Evolutionary conservation across 2,329 filamentous ascomycete genomes (phyloP).

Genomic region (Ophiostoma sp.): DNA sequence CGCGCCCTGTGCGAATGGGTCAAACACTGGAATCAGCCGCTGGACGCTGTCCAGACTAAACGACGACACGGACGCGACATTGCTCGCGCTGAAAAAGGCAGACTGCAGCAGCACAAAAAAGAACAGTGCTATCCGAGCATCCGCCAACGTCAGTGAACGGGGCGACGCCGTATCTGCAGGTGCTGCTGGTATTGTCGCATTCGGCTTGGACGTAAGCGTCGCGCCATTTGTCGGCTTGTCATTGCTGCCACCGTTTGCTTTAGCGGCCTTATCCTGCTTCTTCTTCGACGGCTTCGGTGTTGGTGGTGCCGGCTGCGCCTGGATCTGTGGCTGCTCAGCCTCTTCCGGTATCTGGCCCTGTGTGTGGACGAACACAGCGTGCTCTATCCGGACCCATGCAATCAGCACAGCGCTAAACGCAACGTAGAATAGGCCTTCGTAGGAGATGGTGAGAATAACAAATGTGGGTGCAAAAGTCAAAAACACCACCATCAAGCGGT

Average conservation of each 20-base stretch:
- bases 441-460: slow-evolving; percentile 93
- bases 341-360: background rate
- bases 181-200: slow-evolving; percentile 15
- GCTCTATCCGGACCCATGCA: slow-evolving; percentile 88
- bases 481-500: slow-evolving; percentile 83
- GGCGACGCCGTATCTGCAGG: slow-evolving; percentile 28
- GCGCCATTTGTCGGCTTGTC: background rate
- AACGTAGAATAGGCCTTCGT: slow-evolving; percentile 94
- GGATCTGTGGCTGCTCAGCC: background rate
- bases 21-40: slow-evolving; percentile 84
- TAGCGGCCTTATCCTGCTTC: slow-evolving; percentile 21
- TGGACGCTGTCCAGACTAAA: slow-evolving; percentile 89
- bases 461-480: slow-evolving; percentile 89
- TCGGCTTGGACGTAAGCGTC: background rate
- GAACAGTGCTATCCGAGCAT: slow-evolving; percentile 83
- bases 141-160: slow-evolving; percentile 71
- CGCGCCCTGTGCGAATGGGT: slow-evolving; percentile 85
- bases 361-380: slow-evolving; percentile 57
- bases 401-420: slow-evolving; percentile 77
- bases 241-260: slow-evolving; percentile 11
- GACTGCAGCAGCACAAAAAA: slow-evolving; percentile 94
- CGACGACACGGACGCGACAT: slow-evolving; percentile 86
- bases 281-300: slow-evolving; percentile 27
- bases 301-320: background rate
- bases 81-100: slow-evolving; percentile 94